A percentile compares a stretch with the other conserved stretches of the same genome.
These are phyloP conservation scores for Fusarium bulbicola DNA, from an alignment of 2,329 filamentous ascomycete species.

Conservation along the genomic window DNA sequence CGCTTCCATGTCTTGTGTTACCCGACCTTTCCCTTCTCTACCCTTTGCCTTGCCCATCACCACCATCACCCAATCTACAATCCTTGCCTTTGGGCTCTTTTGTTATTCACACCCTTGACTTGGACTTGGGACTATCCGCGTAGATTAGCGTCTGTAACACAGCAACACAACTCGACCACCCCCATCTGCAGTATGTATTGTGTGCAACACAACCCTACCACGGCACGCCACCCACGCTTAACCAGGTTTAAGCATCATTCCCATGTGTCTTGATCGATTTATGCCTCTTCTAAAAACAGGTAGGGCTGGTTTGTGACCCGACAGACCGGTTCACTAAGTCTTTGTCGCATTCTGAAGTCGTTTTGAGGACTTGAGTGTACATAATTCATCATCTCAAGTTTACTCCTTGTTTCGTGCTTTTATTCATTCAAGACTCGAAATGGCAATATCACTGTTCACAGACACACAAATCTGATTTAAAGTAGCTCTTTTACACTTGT, in stretches of 20 bases:
- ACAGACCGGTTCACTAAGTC: constrained; percentile 16
- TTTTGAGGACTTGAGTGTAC: not conserved
- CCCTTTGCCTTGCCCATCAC: constrained; percentile 25
- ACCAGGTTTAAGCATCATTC: constrained; percentile 26
- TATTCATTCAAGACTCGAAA: not conserved
- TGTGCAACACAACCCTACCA: constrained; percentile 31
- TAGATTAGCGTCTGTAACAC: constrained; percentile 40
- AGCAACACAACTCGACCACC: constrained; percentile 28
- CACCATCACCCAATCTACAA: constrained; percentile 19
- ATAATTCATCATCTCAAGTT: not conserved
- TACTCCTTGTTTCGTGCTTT: not conserved
- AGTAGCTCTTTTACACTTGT: not conserved
- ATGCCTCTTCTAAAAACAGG: constrained; percentile 6
- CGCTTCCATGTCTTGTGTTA: constrained; percentile 35
- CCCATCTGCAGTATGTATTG: constrained; percentile 17
- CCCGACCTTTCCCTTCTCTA: constrained; percentile 35
- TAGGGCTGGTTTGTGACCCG: constrained; percentile 25
- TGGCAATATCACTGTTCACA: not conserved
- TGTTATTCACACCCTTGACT: constrained; percentile 35
- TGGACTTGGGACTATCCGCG: not conserved
- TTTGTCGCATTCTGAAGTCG: not conserved
- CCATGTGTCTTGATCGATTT: constrained; percentile 34
- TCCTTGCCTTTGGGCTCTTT: constrained; percentile 26
- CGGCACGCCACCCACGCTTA: constrained; percentile 31
- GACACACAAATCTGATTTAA: not conserved